A percentile compares a stretch with the other conserved stretches of the same genome.
Evolutionary conservation across 2,329 filamentous ascomycete genomes (phyloP).

Genomic region (Microdochium nivale): DNA sequence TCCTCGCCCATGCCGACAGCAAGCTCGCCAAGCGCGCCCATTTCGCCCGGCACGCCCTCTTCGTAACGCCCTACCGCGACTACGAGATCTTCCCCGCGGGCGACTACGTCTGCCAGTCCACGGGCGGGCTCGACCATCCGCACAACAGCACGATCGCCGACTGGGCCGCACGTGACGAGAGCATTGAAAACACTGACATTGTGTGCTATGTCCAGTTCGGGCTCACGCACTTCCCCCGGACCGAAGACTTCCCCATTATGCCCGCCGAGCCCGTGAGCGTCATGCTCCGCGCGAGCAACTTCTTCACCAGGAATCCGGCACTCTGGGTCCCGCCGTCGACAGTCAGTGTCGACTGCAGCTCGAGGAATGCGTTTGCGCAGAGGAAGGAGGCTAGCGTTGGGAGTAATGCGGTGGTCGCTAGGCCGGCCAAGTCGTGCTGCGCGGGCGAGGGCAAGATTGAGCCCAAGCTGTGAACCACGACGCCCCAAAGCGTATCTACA

Average conservation of each 20-base stretch:
- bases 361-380: not conserved
- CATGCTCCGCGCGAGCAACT: conserved; percentile 6
- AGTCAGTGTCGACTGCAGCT: conserved; percentile 1
- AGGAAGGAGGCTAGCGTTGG: too few relatives aligned
- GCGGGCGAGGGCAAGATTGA: too few relatives aligned
- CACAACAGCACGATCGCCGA: conserved; percentile 29
- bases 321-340: conserved; percentile 5
- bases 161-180: conserved; percentile 42
- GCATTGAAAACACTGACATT: conserved; percentile 45
- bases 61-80: conserved; percentile 47
- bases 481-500: too few relatives aligned
- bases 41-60: conserved; percentile 50
- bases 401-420: too few relatives aligned
- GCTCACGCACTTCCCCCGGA: not conserved
- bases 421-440: too few relatives aligned
- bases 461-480: too few relatives aligned
- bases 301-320: conserved; percentile 6
- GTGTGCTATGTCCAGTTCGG: conserved; percentile 36
- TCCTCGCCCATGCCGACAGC: conserved; percentile 42
- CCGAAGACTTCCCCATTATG: conserved; percentile 4
- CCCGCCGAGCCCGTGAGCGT: conserved; percentile 7
- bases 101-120: conserved; percentile 50
- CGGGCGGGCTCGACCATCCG: conserved; percentile 34
- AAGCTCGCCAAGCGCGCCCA: conserved; percentile 49
- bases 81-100: conserved; percentile 52